Percentiles rank a stretch among this genome's conserved stretches.
Evolutionary conservation across 139 green algal species (phyloP).

Genomic region (Asterochloris sp.): DNA sequence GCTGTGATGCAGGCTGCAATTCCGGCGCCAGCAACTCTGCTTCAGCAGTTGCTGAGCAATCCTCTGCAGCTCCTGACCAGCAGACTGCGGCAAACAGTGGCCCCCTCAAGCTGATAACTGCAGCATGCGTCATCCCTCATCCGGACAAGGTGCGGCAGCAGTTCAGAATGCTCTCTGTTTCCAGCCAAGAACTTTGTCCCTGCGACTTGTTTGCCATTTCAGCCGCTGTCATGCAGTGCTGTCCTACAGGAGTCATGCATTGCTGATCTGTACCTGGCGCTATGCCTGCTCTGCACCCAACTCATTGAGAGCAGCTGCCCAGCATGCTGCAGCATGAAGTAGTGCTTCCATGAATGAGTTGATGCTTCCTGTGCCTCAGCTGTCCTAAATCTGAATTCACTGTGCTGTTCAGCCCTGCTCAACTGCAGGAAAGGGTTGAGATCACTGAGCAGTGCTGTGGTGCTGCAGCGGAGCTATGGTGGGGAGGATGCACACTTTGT

Average conservation of each 20-base stretch:
- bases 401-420: no score
- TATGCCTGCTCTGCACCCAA: no score
- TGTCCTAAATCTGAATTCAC: no score
- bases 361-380: no score
- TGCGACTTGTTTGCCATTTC: background rate
- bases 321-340: no score
- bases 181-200: background rate
- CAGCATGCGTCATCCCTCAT: conserved; percentile 63
- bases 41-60: background rate
- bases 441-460: background rate
- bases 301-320: no score
- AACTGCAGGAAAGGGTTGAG: no score
- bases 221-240: background rate
- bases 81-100: background rate
- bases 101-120: conserved; percentile 29
- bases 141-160: conserved; percentile 59
- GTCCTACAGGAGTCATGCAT: no score
- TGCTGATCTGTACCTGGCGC: no score
- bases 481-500: conserved; percentile 89
- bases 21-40: no score
- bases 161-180: background rate
- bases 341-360: no score
- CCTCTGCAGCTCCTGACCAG: background rate
- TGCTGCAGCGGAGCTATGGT: conserved; percentile 55
- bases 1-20: no score